Conservation (phyloP, 345 rosid species). For the Eucalyptus sp. region DNA sequence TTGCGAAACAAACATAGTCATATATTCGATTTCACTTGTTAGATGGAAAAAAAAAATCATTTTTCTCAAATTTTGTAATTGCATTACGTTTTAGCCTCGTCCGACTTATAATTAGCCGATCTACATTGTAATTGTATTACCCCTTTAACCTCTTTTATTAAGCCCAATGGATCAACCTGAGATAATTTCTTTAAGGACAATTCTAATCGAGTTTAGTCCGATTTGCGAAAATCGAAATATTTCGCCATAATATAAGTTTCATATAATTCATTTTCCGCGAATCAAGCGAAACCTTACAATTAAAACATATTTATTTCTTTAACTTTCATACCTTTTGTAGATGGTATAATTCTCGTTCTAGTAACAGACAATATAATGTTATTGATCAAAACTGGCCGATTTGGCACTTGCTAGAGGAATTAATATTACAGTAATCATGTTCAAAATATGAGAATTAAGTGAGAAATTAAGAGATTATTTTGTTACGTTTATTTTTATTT, state of each 20-base stretch:
- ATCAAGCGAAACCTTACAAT: neutral
- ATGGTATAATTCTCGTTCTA: fast-evolving
- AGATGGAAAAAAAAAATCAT: neutral
- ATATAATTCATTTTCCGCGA: neutral
- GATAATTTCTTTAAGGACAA: neutral
- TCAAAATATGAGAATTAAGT: neutral
- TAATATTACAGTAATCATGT: neutral
- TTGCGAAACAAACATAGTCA: neutral
- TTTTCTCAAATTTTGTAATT: neutral
- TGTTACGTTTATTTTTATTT: neutral
- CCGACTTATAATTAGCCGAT: neutral
- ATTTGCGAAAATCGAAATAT: fast-evolving
- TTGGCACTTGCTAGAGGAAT: neutral
- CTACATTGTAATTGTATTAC: neutral
- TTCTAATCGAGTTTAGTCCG: neutral
- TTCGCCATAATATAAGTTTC: too few species aligned
- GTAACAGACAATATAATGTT: neutral
- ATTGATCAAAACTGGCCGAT: neutral
- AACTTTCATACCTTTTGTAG: neutral
- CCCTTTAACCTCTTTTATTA: neutral
- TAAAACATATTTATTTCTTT: neutral
- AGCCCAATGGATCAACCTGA: neutral
- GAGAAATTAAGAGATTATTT: neutral
- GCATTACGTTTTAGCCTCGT: neutral
- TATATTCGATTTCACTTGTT: neutral